A percentile compares a stretch with the other conserved stretches of the same genome.
phyloP scores from a whole-genome alignment of 2,329 filamentous ascomycete genomes.

The Phoma herbarum region DNA sequence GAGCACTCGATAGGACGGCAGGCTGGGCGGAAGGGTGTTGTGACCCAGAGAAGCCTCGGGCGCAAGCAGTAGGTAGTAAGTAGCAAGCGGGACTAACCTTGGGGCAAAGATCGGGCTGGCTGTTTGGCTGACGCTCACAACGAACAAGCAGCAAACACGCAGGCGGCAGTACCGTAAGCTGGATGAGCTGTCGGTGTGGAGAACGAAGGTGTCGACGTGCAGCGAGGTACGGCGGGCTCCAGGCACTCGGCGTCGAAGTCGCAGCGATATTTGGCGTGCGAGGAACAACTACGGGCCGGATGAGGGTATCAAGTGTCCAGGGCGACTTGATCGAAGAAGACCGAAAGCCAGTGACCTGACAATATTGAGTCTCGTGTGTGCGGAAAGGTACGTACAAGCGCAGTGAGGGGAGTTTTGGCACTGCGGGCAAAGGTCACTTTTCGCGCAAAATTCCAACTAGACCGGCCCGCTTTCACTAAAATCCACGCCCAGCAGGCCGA shows the following conservation, averaged over 20 bases:
- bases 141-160: constrained; percentile 18
- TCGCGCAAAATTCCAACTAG: constrained; percentile 18
- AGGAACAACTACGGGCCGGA: constrained; percentile 35
- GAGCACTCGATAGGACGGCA: constrained; percentile 6
- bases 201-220: constrained; percentile 24
- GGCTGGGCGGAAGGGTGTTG: constrained; percentile 17
- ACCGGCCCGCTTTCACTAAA: constrained; percentile 22
- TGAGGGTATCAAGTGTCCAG: constrained; percentile 38
- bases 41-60: constrained; percentile 24
- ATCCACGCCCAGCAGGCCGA: constrained; percentile 26
- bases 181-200: constrained; percentile 22
- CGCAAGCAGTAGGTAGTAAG: constrained; percentile 25
- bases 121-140: constrained; percentile 18
- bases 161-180: constrained; percentile 17
- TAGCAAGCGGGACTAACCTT: constrained; percentile 41
- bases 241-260: constrained; percentile 37
- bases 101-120: constrained; percentile 25
- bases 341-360: constrained; percentile 35
- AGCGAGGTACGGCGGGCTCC: constrained; percentile 37
- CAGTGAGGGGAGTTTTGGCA: constrained; percentile 28
- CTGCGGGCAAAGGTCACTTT: constrained; percentile 15
- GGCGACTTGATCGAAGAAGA: constrained; percentile 36
- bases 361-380: constrained; percentile 49
- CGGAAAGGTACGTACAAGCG: constrained; percentile 35
- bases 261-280: constrained; percentile 28